phyloP scores from a whole-genome alignment of 352 stramenopile genomes.

The Globisporangium paddicum region DNA sequence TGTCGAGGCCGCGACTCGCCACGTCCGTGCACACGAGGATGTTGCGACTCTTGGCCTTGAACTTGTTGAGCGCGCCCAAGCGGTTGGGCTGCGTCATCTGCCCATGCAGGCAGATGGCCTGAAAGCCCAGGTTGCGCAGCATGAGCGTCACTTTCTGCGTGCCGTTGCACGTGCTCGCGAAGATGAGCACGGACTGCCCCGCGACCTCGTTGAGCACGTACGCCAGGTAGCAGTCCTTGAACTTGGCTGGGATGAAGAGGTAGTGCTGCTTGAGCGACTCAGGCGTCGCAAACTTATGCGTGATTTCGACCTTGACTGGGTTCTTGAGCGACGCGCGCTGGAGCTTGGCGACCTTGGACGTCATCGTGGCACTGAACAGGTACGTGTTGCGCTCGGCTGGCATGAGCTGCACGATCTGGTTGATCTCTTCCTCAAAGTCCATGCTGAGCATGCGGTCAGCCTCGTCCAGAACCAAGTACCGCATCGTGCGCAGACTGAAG shows the following conservation, averaged over 20 bases:
- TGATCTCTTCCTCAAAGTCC: slow-evolving; percentile 99
- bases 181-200: slow-evolving; percentile 97
- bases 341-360: slow-evolving; percentile 97
- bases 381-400: slow-evolving; percentile 94
- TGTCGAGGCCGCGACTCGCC: slow-evolving; percentile 92
- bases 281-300: slow-evolving; percentile 97
- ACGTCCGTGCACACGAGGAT: slow-evolving; percentile 90
- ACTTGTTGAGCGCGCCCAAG: slow-evolving; percentile 96
- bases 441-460: slow-evolving; percentile 96
- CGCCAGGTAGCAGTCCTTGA: slow-evolving; percentile 99
- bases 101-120: slow-evolving; percentile 97
- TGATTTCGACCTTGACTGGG: slow-evolving; percentile 97
- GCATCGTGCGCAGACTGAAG: slow-evolving; percentile 89
- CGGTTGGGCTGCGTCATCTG: slow-evolving; percentile 98
- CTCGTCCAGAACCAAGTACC: slow-evolving; percentile 93
- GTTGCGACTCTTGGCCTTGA: slow-evolving; percentile 91
- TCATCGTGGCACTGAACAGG: slow-evolving; percentile 99
- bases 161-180: slow-evolving; percentile 97
- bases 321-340: slow-evolving; percentile 96
- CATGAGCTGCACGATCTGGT: slow-evolving; percentile 97
- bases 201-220: slow-evolving; percentile 98
- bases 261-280: slow-evolving; percentile 98
- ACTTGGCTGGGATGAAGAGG: slow-evolving; percentile 99
- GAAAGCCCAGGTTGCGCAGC: slow-evolving; percentile 97
- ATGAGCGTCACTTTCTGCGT: slow-evolving; percentile 96